These are phyloP conservation scores for Colletotrichum liriopes DNA, from an alignment of 2,329 filamentous ascomycete species.

Conservation along the genomic window DNA sequence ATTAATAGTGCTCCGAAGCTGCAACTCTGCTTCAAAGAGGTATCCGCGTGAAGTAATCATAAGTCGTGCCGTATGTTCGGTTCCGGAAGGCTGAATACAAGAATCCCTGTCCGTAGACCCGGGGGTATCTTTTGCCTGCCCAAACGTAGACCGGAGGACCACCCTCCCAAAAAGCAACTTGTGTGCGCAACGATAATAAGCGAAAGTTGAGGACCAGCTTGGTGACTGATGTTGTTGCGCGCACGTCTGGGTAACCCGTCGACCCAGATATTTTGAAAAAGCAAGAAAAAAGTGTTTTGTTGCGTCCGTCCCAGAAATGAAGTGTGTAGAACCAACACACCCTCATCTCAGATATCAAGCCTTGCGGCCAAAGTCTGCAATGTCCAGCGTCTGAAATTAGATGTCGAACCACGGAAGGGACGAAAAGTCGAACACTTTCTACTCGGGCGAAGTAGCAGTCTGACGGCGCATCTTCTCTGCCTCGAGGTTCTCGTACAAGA, in stretches of 20 bases:
- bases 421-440: conserved; percentile 47
- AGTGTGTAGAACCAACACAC: not conserved
- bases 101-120: conserved; percentile 32
- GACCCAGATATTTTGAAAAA: conserved; percentile 23
- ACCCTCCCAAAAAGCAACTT: conserved; percentile 39
- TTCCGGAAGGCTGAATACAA: conserved; percentile 31
- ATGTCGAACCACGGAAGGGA: conserved; percentile 29
- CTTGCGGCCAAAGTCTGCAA: conserved; percentile 42
- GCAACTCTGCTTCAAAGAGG: conserved; percentile 42
- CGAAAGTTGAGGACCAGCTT: conserved; percentile 25
- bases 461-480: conserved; percentile 99
- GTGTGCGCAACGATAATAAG: conserved; percentile 20
- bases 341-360: conserved; percentile 23
- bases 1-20: conserved; percentile 43
- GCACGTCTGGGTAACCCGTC: conserved; percentile 17
- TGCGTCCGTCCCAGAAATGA: conserved; percentile 25
- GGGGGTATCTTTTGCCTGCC: conserved; percentile 38
- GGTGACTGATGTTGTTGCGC: conserved; percentile 22
- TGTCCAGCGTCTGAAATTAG: conserved; percentile 18
- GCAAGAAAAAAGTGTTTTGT: conserved; percentile 24
- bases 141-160: conserved; percentile 42
- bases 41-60: conserved; percentile 43
- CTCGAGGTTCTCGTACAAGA: conserved; percentile 98
- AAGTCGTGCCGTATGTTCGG: conserved; percentile 41
- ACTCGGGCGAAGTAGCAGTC: conserved; percentile 68